A percentile compares a stretch with the other conserved stretches of the same genome.
These are phyloP conservation scores for Amanita rimosa DNA, from an alignment of 768 basidiomycete species.

Conservation along the genomic window DNA sequence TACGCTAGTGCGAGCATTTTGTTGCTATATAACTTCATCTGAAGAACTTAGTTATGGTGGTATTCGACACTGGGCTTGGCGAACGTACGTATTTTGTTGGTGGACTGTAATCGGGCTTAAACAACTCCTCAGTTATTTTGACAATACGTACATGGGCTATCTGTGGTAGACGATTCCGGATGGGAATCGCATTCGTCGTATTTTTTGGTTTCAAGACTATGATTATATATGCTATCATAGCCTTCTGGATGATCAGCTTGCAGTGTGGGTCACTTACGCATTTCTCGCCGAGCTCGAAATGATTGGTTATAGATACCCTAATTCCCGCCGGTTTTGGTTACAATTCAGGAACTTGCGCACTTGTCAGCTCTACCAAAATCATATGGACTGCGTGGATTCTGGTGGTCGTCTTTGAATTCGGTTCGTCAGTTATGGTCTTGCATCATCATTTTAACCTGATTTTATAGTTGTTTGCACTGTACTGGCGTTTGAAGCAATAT, in stretches of 20 bases:
- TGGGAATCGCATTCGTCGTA: neutral
- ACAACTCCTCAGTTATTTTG: neutral
- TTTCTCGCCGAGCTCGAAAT: neutral
- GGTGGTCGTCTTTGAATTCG: neutral
- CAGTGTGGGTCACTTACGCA: neutral
- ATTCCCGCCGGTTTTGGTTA: neutral
- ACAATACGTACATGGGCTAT: conserved; percentile 5
- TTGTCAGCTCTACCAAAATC: neutral
- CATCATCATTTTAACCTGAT: neutral
- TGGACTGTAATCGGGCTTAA: neutral
- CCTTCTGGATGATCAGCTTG: neutral
- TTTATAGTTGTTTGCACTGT: neutral
- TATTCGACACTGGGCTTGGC: conserved; percentile 1
- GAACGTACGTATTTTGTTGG: conserved; percentile 1
- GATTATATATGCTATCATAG: neutral
- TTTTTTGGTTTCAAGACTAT: conserved; percentile 1
- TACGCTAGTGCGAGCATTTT: neutral
- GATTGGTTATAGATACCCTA: neutral
- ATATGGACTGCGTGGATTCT: neutral
- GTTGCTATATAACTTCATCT: neutral
- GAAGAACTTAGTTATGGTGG: neutral
- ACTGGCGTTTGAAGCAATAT: neutral
- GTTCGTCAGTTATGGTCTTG: neutral
- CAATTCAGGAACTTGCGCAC: neutral
- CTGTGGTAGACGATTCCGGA: neutral